Conservation (phyloP, 2,329 filamentous ascomycete genomes). For the Colletotrichum lini region DNA sequence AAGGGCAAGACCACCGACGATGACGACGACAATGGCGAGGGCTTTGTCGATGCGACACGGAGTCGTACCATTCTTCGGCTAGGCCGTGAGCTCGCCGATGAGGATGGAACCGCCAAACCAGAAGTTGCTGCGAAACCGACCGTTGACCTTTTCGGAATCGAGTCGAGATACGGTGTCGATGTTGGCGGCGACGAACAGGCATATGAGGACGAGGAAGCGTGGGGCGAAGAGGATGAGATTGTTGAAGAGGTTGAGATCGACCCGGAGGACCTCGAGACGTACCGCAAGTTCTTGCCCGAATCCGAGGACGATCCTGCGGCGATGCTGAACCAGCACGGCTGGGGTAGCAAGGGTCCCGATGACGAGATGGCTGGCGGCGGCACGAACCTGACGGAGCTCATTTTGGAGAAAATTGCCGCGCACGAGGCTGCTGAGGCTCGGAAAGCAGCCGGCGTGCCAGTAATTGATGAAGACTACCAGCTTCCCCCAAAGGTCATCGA, state of each 20-base stretch:
- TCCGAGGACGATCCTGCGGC: constrained; percentile 75
- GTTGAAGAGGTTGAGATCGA: constrained; percentile 85
- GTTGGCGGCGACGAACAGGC: constrained; percentile 64
- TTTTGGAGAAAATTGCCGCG: constrained; percentile 92
- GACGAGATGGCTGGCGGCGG: constrained; percentile 62
- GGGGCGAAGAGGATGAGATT: constrained; percentile 84
- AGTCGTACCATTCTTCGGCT: constrained; percentile 92
- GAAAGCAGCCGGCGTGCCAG: constrained; percentile 62
- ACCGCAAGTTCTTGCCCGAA: constrained; percentile 88
- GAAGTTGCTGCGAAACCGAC: constrained; percentile 55
- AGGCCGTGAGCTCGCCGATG: constrained; percentile 88
- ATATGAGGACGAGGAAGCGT: constrained; percentile 74
- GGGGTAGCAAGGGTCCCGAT: constrained; percentile 62
- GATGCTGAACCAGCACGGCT: constrained; percentile 75
- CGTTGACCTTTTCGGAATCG: constrained; percentile 81
- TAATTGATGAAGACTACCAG: constrained; percentile 88
- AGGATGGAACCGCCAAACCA: constrained; percentile 70
- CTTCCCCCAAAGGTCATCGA: constrained; percentile 93
- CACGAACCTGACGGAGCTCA: constrained; percentile 92
- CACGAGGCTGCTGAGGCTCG: constrained; percentile 80
- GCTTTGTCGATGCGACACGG: constrained; percentile 88
- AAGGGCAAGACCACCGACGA: constrained; percentile 75
- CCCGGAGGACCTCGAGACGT: constrained; percentile 89
- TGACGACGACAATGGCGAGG: constrained; percentile 72
- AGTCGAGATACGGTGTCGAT: constrained; percentile 77